These are phyloP conservation scores for Verticillium nonalfalfae DNA, from an alignment of 2,329 filamentous ascomycete species.

Conservation along the genomic window DNA sequence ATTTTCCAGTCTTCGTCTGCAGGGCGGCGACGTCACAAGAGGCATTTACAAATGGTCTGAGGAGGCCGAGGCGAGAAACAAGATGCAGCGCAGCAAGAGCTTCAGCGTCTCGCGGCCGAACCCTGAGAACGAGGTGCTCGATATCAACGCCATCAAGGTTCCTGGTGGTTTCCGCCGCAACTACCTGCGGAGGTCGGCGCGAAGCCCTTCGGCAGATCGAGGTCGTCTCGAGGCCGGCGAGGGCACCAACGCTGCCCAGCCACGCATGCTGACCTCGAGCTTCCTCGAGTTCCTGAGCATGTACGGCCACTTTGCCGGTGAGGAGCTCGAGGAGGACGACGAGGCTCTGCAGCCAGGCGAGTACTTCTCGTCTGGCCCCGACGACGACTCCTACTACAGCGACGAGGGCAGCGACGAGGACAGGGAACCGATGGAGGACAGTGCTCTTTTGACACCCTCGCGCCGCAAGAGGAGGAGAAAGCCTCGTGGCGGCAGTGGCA, in stretches of 20 bases:
- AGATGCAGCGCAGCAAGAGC: constrained; percentile 76
- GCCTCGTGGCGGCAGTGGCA: constrained; percentile 65
- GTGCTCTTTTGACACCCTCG: constrained; percentile 72
- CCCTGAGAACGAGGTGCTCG: constrained; percentile 71
- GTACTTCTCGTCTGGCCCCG: constrained; percentile 78
- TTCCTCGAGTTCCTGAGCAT: constrained; percentile 94
- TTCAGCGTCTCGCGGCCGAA: constrained; percentile 73
- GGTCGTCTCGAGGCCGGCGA: constrained; percentile 32
- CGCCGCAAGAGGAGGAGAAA: constrained; percentile 71
- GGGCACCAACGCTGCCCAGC: constrained; percentile 31
- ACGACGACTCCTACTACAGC: constrained; percentile 46
- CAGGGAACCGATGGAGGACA: constrained; percentile 79
- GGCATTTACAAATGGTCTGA: constrained; percentile 97
- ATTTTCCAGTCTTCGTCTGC: constrained; percentile 87
- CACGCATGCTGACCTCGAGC: constrained; percentile 75
- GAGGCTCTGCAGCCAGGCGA: constrained; percentile 82
- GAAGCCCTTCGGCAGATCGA: constrained; percentile 44
- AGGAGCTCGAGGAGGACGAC: constrained; percentile 94
- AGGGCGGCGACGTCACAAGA: constrained; percentile 90
- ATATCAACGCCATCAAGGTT: constrained; percentile 86
- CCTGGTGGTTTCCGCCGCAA: constrained; percentile 92
- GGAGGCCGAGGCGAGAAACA: constrained; percentile 66
- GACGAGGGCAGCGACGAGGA: constrained; percentile 51
- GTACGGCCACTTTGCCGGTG: constrained; percentile 96
- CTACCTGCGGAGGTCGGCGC: constrained; percentile 72